Evolutionary conservation across 352 stramenopile genomes (phyloP), one percentile per base, ranked within the genome.

Genomic region (Pythium biforme): DNA sequence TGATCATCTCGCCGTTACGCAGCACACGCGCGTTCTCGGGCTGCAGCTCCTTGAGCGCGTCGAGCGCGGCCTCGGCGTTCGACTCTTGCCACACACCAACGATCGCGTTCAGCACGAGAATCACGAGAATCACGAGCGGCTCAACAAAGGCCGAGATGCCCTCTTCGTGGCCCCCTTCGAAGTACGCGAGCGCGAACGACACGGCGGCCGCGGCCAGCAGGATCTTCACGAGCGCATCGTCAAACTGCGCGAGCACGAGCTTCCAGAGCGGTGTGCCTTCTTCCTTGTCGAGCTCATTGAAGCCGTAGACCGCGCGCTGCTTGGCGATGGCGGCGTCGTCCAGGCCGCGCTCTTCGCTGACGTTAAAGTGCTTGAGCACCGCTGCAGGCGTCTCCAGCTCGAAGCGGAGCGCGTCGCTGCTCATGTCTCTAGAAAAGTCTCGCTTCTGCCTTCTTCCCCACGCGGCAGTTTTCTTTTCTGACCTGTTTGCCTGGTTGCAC

Each of bases 161-260:
- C 64, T 94, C 88, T n/a, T 87, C 86, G 41, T 73, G 73, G 20
- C 89, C 70, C 75, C 79, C 92, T 83, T 98, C 86, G 84, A 98
- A 82, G 66, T 94, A 83, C 19, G 95, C 97, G 45, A 99, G 92
- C 19, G 94, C 73, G 55, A 94, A 98, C 39, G 90, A 98, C 40
- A 99, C 77, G 5, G 97, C 78, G 0, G 98, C 97, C 1, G 98
- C 97, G 10, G 87, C 90, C 19, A 99, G 79, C 46, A 99, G 76
- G 72, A 99, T 99, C 83, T 98, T 95, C 45, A 99, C 96, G 3
- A 99, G 79, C 41, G 94, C 90, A 76, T 99, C 97, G 74, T 99
- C 92, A 79, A 99, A 99, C 79, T 99, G 97, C 77, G 99, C 96
- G 29, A 99, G 70, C 68, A 99, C 95, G 9, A 99, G 81, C 79